A percentile compares a stretch with the other conserved stretches of the same genome.
Conservation (phyloP, 1,284 basidiomycete species). For the Erythrobasidium hasegawianum region DNA sequence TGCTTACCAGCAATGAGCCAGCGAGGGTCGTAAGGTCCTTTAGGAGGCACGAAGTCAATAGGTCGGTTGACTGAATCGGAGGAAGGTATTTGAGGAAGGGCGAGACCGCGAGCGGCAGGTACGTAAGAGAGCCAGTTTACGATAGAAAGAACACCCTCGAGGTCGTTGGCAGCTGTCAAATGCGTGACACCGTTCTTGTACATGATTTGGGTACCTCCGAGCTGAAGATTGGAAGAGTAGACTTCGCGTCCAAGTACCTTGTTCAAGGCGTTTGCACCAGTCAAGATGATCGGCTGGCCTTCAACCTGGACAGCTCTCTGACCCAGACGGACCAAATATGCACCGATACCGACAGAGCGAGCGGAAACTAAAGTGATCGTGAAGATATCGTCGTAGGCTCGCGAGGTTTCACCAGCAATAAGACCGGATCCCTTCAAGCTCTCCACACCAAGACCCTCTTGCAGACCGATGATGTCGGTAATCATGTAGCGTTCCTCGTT, state of each 20-base stretch:
- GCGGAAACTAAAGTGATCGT: conserved; percentile 98
- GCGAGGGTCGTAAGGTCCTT: conserved; percentile 94
- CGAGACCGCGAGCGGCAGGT: conserved; percentile 70
- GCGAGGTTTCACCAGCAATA: conserved; percentile 96
- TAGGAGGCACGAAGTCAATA: conserved; percentile 84
- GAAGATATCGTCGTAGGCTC: conserved; percentile 98
- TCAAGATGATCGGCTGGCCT: conserved; percentile 98
- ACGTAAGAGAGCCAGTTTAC: conserved; percentile 94
- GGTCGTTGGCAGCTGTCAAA: conserved; percentile 85
- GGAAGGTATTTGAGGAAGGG: conserved; percentile 68
- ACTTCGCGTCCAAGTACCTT: conserved; percentile 99
- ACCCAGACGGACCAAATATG: conserved; percentile 95
- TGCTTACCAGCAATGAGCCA: conserved; percentile 94
- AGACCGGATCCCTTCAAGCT: conserved; percentile 93
- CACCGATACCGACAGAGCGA: conserved; percentile 97
- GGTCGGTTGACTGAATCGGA: conserved; percentile 86
- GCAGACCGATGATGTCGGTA: conserved; percentile 91
- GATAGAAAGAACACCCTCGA: conserved; percentile 89
- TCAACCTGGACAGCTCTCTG: conserved; percentile 98
- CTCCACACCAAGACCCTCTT: conserved; percentile 97
- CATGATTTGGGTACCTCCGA: conserved; percentile 97
- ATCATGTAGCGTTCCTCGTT: conserved; percentile 89
- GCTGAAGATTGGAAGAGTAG: conserved; percentile 96
- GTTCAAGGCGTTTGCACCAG: conserved; percentile 94
- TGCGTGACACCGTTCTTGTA: conserved; percentile 99